Percentiles rank a stretch among this genome's conserved stretches.
These are phyloP conservation scores for Pseudonectria buxi DNA, from an alignment of 2,329 filamentous ascomycete species.

Conservation along the genomic window DNA sequence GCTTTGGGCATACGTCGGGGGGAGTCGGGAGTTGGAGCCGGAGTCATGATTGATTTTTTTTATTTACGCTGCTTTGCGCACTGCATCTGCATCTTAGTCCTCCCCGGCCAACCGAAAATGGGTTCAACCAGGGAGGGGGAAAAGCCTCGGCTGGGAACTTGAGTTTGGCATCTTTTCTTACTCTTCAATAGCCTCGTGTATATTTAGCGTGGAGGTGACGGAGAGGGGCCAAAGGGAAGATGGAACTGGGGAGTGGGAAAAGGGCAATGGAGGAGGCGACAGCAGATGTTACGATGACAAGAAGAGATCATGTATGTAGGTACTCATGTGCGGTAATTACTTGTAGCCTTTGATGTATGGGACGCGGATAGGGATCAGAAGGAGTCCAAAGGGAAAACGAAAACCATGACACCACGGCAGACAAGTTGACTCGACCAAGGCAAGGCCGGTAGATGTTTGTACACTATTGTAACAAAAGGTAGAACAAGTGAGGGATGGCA, in stretches of 20 bases:
- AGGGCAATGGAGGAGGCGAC: slow-evolving; percentile 10
- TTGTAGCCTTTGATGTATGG: no score
- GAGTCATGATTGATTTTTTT: slow-evolving; percentile 27
- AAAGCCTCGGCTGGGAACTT: slow-evolving; percentile 22
- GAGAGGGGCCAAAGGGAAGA: slow-evolving; percentile 16
- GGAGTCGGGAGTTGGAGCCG: slow-evolving; percentile 25
- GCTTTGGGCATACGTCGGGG: slow-evolving; percentile 23
- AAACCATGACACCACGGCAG: no score
- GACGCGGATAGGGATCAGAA: no score
- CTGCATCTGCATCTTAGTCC: slow-evolving; percentile 26
- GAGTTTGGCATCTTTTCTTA: slow-evolving; percentile 22
- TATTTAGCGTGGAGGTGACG: slow-evolving; percentile 19
- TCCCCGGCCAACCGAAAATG: slow-evolving; percentile 20
- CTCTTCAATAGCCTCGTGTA: slow-evolving; percentile 25
- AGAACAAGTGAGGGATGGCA: no score
- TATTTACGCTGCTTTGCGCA: slow-evolving; percentile 24
- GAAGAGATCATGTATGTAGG: neutral
- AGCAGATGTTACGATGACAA: slow-evolving; percentile 11
- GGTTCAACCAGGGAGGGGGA: slow-evolving; percentile 17
- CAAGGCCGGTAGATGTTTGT: no score
- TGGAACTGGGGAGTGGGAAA: slow-evolving; percentile 14
- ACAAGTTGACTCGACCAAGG: no score
- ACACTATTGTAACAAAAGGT: no score
- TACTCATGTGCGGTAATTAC: no score
- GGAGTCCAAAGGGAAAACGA: no score